phyloP scores from a whole-genome alignment of 257 asterid species.

The Nicotiana otophora region DNA sequence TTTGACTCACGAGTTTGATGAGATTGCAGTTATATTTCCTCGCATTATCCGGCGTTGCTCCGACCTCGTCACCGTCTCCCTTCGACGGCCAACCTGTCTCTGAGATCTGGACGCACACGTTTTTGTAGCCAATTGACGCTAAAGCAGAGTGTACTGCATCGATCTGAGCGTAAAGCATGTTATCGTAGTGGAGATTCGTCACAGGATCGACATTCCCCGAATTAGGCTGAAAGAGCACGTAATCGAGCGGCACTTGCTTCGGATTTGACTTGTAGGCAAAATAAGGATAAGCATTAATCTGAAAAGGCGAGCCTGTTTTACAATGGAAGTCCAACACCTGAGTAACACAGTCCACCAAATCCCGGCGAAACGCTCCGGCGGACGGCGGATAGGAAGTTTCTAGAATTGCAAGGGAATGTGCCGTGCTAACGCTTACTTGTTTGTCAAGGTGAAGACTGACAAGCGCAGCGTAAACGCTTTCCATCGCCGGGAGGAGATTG shows the following conservation, averaged over 20 bases:
- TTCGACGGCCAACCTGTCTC: conserved; percentile 95
- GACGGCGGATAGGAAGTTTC: conserved; percentile 80
- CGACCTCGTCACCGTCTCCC: conserved; percentile 78
- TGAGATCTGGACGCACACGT: conserved; percentile 68
- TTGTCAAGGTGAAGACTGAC: conserved; percentile 44
- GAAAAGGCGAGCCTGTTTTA: conserved; percentile 58
- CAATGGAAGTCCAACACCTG: conserved; percentile 57
- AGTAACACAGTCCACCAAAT: conserved; percentile 35
- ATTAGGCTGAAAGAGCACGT: conserved; percentile 53
- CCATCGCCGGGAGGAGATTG: conserved; percentile 75
- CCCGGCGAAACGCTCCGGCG: conserved; percentile 57
- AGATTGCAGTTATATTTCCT: conserved; percentile 60
- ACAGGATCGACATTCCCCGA: conserved; percentile 42
- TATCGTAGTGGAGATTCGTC: conserved; percentile 58
- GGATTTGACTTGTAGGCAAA: conserved; percentile 73
- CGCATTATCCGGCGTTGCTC: conserved; percentile 75
- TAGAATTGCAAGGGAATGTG: conserved; percentile 67
- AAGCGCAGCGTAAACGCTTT: conserved; percentile 53
- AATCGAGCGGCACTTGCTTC: conserved; percentile 55
- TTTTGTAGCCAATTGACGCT: conserved; percentile 56
- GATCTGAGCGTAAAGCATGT: conserved; percentile 74
- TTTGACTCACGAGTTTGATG: conserved; percentile 44
- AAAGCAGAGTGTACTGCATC: conserved; percentile 77
- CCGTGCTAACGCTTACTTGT: conserved; percentile 63
- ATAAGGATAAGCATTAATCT: conserved; percentile 71